These are phyloP conservation scores for Penicillium sp. DNA, from an alignment of 2,329 filamentous ascomycete species.

Conservation along the genomic window DNA sequence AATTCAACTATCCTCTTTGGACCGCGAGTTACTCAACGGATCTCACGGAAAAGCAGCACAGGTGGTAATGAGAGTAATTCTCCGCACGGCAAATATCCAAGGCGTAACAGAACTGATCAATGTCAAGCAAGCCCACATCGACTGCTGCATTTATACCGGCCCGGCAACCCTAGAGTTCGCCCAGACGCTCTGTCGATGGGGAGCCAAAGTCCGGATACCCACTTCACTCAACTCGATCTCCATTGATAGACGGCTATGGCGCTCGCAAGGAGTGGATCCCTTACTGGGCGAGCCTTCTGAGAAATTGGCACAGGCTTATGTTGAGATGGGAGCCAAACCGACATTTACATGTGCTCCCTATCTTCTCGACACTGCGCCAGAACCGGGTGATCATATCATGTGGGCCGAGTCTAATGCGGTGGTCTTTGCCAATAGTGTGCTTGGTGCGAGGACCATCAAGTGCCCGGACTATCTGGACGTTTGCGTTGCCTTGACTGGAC, in stretches of 20 bases:
- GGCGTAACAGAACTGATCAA: constrained; percentile 43
- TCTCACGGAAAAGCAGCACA: constrained; percentile 41
- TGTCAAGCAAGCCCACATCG: constrained; percentile 52
- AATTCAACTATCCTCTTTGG: constrained; percentile 17
- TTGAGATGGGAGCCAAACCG: constrained; percentile 49
- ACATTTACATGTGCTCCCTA: constrained; percentile 57
- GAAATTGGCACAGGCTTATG: constrained; percentile 46
- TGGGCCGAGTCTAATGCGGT: constrained; percentile 58
- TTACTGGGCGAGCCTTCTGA: constrained; percentile 40
- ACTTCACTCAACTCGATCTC: constrained; percentile 54
- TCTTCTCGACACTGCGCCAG: constrained; percentile 44
- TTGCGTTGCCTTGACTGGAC: constrained; percentile 52
- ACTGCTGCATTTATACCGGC: constrained; percentile 53
- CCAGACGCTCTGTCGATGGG: constrained; percentile 41
- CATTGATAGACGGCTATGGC: constrained; percentile 52
- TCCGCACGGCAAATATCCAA: constrained; percentile 46
- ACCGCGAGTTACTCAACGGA: constrained; percentile 40
- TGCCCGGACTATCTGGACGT: constrained; percentile 56
- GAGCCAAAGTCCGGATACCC: constrained; percentile 47
- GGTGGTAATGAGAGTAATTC: constrained; percentile 48
- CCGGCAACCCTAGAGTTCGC: constrained; percentile 47
- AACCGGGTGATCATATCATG: constrained; percentile 48
- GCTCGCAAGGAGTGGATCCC: constrained; percentile 43
- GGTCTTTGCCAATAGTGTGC: constrained; percentile 55
- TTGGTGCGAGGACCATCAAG: constrained; percentile 54